Base-by-base conservation (phyloP, 2,329 filamentous ascomycete species). In the Talaromyces rugulosus region DNA sequence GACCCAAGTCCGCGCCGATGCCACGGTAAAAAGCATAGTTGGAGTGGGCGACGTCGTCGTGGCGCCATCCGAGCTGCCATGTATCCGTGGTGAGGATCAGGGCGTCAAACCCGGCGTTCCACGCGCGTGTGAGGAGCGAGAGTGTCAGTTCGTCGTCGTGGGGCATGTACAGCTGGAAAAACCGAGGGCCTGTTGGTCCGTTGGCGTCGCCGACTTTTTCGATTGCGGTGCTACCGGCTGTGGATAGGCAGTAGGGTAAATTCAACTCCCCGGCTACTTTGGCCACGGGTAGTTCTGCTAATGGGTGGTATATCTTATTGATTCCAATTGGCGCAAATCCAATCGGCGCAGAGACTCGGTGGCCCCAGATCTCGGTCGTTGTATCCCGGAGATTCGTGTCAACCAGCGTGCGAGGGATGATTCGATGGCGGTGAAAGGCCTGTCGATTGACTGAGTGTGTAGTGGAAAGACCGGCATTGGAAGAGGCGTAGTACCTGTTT, bases 261-360 rank as follows among this genome's bases (percentile, higher is more conserved):
- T 83, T 82, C 2, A 88, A 73, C 65, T 87, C 83, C n/a, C 79
- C 79, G 0, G 85, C 85, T 0, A 85, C 84, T 61, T 81, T 82
- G 9, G 86, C 85, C 1, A 88, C 85, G 0, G 84, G 80, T 0
- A 86, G 69, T 68, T 89, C 87, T 44, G 83, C 86, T 0, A 74
- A 69, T 0, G 81, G 78, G 66, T 88, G 80, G 74, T 87, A 88
- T 66, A 88, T 89, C 64, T 83, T 83, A 75, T 89, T 87, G 66
- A 89, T 87, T 4, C 86, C 86, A 31, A 88, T 82, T 0, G 86
- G 85, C 0, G 86, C 83, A 67, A 89, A 86, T n/a, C 84, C 85
- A 57, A 89, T 83, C 0, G 86, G 86, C 0, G 85, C 85, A 2
- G 81, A 77, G 14, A 85, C 81, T 56, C 80, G 78, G 70, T 87